Base-by-base conservation (phyloP, 257 asterid species). In the Lavandula angustifolia region DNA sequence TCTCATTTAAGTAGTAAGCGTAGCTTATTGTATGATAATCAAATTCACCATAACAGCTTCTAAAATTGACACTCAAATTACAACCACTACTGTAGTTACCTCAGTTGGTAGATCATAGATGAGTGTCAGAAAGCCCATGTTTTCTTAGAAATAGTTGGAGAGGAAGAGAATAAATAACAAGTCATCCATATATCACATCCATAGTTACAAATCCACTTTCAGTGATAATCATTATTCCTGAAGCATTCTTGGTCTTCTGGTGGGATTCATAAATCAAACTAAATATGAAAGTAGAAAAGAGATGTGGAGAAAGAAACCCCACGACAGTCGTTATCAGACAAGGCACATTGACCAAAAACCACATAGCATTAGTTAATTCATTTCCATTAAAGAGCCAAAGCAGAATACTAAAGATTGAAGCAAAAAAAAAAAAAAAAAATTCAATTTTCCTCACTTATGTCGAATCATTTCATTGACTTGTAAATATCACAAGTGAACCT, bases 31-130 rank as follows among this genome's bases (percentile, higher is more conserved):
- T 13, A 16, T 2, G 55, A 31, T 43, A 17, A 46, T 10, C 11
- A 17, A 54, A 31, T 33, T 55, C 64, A 67, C 49, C 57, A 55
- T n/a, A 8, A 27, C 32, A 43, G 64, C 62, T 69, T 59, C 55
- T 59, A 49, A 16, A 43, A 47, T 48, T 47, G 16, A 4, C 43
- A 37, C 48, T 17, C 60, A 46, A 1, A 12, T 3, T 46, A 40
- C 41, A n/a, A 44, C 54, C 3, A 43, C 37, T 40, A 9, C 46
- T 32, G 16, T 6, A 43, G 5, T 43, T 43, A 43, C 48, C 16
- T 43, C 16, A 1, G 48, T 43, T 43, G 9, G 48, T 43, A 14
- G 48, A 11, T 43, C 16, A 12, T 10, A 14, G 48, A 11, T 43
- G 48, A 12, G 16, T 12, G 3, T 43, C 47, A 42, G 16, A 2